Conservation (phyloP, 1,284 basidiomycete genomes). For the Anthracocystis panici-leucophaei region DNA sequence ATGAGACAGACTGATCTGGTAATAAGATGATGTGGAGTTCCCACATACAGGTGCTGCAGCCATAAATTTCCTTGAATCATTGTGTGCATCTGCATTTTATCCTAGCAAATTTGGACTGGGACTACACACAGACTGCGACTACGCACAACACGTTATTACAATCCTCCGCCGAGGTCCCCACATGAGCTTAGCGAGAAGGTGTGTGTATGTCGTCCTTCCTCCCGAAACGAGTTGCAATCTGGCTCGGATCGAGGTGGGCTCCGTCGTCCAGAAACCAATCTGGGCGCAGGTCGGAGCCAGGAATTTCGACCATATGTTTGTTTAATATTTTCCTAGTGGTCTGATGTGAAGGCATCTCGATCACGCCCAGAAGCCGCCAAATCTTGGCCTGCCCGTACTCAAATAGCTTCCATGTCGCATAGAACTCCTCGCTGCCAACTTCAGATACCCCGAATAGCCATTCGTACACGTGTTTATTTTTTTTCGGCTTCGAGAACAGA, state of each 20-base stretch:
- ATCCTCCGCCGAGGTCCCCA: background rate
- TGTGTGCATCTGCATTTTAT: too few relatives aligned
- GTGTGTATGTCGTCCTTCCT: too few relatives aligned
- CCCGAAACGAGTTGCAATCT: background rate
- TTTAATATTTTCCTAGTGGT: background rate
- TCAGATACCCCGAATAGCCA: background rate
- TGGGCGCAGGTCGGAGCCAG: background rate
- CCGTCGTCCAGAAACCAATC: background rate
- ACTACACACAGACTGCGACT: too few relatives aligned
- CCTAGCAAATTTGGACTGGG: too few relatives aligned
- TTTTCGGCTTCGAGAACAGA: background rate
- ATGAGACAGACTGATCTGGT: too few relatives aligned
- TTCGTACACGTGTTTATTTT: background rate
- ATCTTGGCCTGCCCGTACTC: background rate
- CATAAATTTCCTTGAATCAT: too few relatives aligned
- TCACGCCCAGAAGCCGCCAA: background rate
- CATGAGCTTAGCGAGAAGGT: background rate
- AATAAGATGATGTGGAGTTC: too few relatives aligned
- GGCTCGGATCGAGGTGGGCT: slow-evolving; percentile 2
- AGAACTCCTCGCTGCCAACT: background rate
- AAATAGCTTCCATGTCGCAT: background rate
- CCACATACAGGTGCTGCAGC: too few relatives aligned
- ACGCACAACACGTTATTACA: too few relatives aligned
- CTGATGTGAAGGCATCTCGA: slow-evolving; percentile 3
- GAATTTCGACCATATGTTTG: background rate